phyloP scores from a whole-genome alignment of 2,329 filamentous ascomycete species.

The Emergomyces pasteurianus region DNA sequence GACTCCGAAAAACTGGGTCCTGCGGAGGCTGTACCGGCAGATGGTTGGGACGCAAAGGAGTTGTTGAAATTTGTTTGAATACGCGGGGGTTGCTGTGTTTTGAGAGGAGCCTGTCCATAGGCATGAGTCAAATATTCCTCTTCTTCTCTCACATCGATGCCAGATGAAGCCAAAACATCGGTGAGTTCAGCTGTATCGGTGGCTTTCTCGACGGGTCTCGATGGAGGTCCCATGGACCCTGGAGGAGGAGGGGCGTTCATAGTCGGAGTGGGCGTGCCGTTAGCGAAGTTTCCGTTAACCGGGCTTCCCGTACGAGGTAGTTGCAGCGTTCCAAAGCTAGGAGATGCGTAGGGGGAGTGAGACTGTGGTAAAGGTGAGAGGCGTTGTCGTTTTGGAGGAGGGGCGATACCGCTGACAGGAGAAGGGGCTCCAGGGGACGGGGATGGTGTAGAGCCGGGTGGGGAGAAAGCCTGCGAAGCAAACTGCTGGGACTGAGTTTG shows the following conservation, averaged over 20 bases:
- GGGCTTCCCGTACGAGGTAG: constrained; percentile 20
- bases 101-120: constrained; percentile 38
- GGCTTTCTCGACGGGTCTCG: constrained; percentile 42
- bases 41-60: constrained; percentile 29
- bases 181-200: constrained; percentile 57
- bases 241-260: constrained; percentile 24
- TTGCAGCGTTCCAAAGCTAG: constrained; percentile 42
- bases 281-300: constrained; percentile 29
- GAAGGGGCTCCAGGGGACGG: constrained; percentile 51
- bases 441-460: constrained; percentile 50
- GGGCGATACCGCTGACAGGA: constrained; percentile 36
- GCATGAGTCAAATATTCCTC: constrained; percentile 62
- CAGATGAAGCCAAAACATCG: constrained; percentile 72
- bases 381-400: constrained; percentile 61
- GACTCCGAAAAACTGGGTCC: constrained; percentile 40
- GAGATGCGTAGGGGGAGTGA: constrained; percentile 49
- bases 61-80: constrained; percentile 32
- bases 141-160: constrained; percentile 77
- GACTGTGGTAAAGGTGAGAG: constrained; percentile 58
- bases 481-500: constrained; percentile 46
- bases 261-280: constrained; percentile 39
- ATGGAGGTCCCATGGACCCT: constrained; percentile 52
- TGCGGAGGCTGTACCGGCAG: constrained; percentile 30
- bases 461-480: constrained; percentile 48
- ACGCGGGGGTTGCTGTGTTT: constrained; percentile 29